Evolutionary conservation across 768 basidiomycete species (phyloP).

Genomic region (Aureoboletus auriporus): DNA sequence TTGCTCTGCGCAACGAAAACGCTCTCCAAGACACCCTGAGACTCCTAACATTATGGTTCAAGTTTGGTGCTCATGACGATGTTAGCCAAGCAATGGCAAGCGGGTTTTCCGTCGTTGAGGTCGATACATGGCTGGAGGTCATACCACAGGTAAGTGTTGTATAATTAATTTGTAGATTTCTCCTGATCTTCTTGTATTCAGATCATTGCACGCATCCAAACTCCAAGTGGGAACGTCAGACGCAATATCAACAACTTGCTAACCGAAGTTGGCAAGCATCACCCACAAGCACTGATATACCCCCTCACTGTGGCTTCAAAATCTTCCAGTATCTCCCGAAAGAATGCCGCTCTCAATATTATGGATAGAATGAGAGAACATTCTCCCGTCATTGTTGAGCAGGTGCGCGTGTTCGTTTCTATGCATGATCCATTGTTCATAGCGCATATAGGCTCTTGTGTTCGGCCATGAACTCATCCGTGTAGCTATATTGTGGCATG

Average conservation of each 20-base stretch:
- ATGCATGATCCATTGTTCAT: background rate
- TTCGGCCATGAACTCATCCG: slow-evolving; percentile 95
- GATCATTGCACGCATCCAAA: slow-evolving; percentile 99
- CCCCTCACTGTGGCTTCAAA: slow-evolving; percentile 94
- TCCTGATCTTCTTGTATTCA: slow-evolving; percentile 27
- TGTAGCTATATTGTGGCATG: slow-evolving; percentile 98
- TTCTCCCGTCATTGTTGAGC: slow-evolving; percentile 80
- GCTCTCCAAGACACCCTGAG: slow-evolving; percentile 93
- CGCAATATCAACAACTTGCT: slow-evolving; percentile 86
- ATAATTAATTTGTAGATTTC: background rate
- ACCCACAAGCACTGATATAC: slow-evolving; percentile 97
- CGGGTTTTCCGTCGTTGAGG: slow-evolving; percentile 85
- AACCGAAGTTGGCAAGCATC: slow-evolving; percentile 90
- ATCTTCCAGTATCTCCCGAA: slow-evolving; percentile 80
- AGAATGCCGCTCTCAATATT: slow-evolving; percentile 78
- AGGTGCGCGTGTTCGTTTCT: slow-evolving; percentile 43
- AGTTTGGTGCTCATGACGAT: slow-evolving; percentile 85
- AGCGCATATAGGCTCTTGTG: slow-evolving; percentile 56
- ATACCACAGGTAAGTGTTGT: slow-evolving; percentile 77
- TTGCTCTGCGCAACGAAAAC: slow-evolving; percentile 83
- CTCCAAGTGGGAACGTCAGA: slow-evolving; percentile 81
- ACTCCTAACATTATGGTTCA: slow-evolving; percentile 95
- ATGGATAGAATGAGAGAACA: slow-evolving; percentile 95
- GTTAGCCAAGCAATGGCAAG: slow-evolving; percentile 86
- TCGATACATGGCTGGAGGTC: slow-evolving; percentile 98